Evolutionary conservation across 208 protist genomes (phyloP).

Genomic region (Leishmania mexicana): DNA sequence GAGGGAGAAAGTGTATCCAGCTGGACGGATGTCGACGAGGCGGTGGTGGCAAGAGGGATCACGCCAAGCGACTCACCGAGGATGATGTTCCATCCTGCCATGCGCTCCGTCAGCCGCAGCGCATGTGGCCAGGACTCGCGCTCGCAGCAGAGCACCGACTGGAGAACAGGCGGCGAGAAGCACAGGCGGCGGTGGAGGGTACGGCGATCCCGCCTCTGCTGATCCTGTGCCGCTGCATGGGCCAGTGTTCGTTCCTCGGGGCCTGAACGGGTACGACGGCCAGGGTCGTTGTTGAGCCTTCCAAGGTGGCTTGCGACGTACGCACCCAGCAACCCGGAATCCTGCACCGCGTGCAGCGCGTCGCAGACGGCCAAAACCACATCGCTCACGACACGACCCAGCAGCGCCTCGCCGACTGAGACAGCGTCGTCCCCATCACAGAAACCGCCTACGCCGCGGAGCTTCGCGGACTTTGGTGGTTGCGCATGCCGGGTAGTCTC

Average conservation of each 20-base stretch:
- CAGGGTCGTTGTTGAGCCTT: neutral
- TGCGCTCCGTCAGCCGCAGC: conserved; percentile 13
- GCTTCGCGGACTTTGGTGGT: neutral
- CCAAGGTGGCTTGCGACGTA: neutral
- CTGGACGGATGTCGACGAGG: neutral
- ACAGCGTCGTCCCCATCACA: neutral
- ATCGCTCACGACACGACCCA: conserved; percentile 10
- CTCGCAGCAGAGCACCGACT: conserved; percentile 18
- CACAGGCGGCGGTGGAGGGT: neutral
- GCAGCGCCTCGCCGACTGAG: neutral
- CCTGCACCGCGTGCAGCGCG: conserved; percentile 4
- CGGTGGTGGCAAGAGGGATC: too few species aligned
- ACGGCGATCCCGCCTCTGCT: neutral
- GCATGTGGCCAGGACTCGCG: conserved; percentile 30
- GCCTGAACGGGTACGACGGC: neutral
- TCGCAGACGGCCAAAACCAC: conserved; percentile 20
- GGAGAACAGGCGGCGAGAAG: conserved; percentile 6
- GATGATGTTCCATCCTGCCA: conserved; percentile 20
- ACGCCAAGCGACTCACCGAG: conserved; percentile 7
- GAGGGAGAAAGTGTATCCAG: neutral
- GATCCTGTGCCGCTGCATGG: neutral
- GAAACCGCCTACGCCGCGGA: neutral
- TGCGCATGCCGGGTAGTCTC: neutral
- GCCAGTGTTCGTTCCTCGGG: neutral
- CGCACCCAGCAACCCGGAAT: neutral